A percentile compares a stretch with the other conserved stretches of the same genome.
These are phyloP conservation scores for Panellus pusillus DNA, from an alignment of 768 basidiomycete species.

Conservation along the genomic window DNA sequence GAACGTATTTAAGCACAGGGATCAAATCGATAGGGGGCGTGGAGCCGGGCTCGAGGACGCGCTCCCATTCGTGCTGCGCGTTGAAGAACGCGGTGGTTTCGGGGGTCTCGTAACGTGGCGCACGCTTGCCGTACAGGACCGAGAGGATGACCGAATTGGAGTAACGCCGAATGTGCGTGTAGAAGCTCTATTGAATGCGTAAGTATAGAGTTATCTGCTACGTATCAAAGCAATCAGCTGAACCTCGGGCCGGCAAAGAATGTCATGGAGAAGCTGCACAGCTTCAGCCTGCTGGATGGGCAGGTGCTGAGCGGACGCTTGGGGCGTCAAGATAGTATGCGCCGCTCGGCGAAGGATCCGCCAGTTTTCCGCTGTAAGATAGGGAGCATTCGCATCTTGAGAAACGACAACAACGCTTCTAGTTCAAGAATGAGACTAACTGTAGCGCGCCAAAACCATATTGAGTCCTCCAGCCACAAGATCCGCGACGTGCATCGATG, in stretches of 20 bases:
- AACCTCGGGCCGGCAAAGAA: conserved; percentile 7
- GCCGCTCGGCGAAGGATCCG: conserved; percentile 16
- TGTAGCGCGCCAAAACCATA: conserved; percentile 4
- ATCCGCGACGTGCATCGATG: conserved; percentile 22
- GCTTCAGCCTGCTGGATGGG: conserved; percentile 25
- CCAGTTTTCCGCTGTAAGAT: conserved; percentile 21
- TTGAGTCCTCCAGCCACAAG: conserved; percentile 20
- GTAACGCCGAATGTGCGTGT: conserved; percentile 30
- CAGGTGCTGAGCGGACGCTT: conserved; percentile 22
- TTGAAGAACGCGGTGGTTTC: conserved; percentile 28
- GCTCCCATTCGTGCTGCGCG: conserved; percentile 25
- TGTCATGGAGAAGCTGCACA: conserved; percentile 12
- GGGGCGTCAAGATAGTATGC: conserved; percentile 22
- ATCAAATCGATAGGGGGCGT: conserved; percentile 35
- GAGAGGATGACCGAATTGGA: conserved; percentile 32
- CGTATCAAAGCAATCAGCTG: not conserved
- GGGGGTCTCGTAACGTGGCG: conserved; percentile 27
- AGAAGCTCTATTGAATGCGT: conserved; percentile 32
- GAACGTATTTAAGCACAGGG: conserved; percentile 31
- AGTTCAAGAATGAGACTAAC: not conserved
- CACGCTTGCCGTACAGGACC: conserved; percentile 32
- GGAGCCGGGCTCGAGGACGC: conserved; percentile 30
- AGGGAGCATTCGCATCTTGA: too few species aligned
- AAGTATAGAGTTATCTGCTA: not conserved
- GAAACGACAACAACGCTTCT: too few species aligned